Evolutionary conservation across 495 filamentous ascomycete species (phyloP).

Genomic region (Hypoxylon perforatum): DNA sequence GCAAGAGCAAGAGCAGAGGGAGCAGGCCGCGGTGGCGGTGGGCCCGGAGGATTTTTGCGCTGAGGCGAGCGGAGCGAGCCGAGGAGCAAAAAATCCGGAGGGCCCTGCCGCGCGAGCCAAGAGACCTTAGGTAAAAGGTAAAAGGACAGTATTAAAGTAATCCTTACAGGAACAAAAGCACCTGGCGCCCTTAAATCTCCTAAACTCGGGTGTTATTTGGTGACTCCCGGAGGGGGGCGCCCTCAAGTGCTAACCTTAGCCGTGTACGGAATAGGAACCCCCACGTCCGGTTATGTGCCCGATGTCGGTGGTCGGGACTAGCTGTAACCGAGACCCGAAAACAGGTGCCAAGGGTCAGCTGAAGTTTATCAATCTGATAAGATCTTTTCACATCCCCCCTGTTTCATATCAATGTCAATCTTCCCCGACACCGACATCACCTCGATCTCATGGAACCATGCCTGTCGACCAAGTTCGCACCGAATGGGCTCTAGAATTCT

Average conservation of each 20-base stretch:
- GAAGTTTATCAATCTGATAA: conserved; percentile 48
- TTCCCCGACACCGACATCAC: neutral
- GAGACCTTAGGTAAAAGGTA: neutral
- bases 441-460: conserved; percentile 25
- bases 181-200: too few relatives aligned
- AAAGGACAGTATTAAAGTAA: too few relatives aligned
- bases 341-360: neutral
- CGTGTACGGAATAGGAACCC: neutral
- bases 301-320: conserved; percentile 12
- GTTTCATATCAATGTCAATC: conserved; percentile 4
- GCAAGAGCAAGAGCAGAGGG: too few relatives aligned
- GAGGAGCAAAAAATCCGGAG: too few relatives aligned
- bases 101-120: too few relatives aligned
- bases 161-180: too few relatives aligned
- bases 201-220: too few relatives aligned
- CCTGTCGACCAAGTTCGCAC: conserved; percentile 14
- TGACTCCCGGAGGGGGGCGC: too few relatives aligned
- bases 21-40: too few relatives aligned
- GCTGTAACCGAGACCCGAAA: neutral
- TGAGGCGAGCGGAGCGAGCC: too few relatives aligned
- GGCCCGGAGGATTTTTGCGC: too few relatives aligned
- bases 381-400: conserved; percentile 29
- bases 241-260: neutral
- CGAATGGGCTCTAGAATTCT: conserved; percentile 30
- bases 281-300: conserved; percentile 12